Base-by-base conservation (phyloP, 2,329 filamentous ascomycete genomes). In the Tympanopsis confertula region DNA sequence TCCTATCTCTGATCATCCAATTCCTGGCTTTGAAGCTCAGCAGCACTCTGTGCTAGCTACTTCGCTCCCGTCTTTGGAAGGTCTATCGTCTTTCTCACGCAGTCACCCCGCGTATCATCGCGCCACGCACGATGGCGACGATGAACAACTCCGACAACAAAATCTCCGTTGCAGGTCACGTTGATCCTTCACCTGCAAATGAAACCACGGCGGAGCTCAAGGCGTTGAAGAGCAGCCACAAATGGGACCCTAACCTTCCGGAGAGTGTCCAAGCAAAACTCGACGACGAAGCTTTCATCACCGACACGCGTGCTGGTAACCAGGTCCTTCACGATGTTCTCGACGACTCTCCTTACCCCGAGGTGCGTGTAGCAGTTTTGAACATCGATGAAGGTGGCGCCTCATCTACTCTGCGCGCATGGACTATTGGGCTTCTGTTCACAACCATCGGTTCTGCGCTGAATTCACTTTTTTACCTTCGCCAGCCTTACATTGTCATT, bases 381-480 rank as follows among this genome's bases (percentile, higher is more conserved):
- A 60, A 61, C 35, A 57, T 50, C 2, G 65, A 69, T 44, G 57
- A 56, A n/a, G 61, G 55, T 22, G 61, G 61, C 38, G 50, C 54
- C n/a, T 10, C 58, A 15, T 61, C 59, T 37, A 66, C 63, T 2
- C 45, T 67, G 7, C 55, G 63, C 19, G 62, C 63, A 38, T 67
- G 63, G 64, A 42, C 65, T 5, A 43, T 67, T 5, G 63, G 63
- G 19, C 55, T 64, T 44, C 44, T 64, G 13, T 66, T 65, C 41
- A 59, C 63, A 13, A 61, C 62, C 1, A 38, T 65, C 14, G 59
- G 57, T 2, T 59, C 56, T 17, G 63, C 58, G 2, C 40, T 56
- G 22, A 59, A 59, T 44, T 57, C 57, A 54, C 51, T 59, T 26
- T 36, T 59, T 32, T 54, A 50, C 13, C 54, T 59, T 53, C 43